Percentiles rank a stretch among this genome's conserved stretches.
phyloP scores from a whole-genome alignment of 768 basidiomycete genomes.

The Russula abietina region DNA sequence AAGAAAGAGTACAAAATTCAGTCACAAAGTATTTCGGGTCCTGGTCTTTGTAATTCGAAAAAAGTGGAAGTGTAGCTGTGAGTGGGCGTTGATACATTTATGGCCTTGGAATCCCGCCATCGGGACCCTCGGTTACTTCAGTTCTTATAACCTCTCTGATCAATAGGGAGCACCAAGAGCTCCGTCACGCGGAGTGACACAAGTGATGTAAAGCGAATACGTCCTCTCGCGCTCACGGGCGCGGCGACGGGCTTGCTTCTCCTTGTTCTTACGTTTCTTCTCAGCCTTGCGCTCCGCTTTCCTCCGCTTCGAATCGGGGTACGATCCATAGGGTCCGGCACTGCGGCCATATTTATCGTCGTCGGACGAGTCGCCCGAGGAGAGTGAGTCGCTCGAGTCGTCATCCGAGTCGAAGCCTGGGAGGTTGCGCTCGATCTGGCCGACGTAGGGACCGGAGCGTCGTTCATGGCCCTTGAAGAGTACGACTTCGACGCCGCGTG shows the following conservation, averaged over 20 bases:
- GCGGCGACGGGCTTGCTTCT: slow-evolving; percentile 56
- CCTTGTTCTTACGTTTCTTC: slow-evolving; percentile 54
- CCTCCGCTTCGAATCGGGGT: slow-evolving; percentile 47
- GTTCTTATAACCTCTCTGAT: neutral
- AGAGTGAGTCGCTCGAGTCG: slow-evolving; percentile 38
- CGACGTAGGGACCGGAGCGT: slow-evolving; percentile 58
- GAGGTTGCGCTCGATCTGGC: slow-evolving; percentile 49
- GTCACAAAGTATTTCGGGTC: neutral
- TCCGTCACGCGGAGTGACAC: slow-evolving; percentile 34
- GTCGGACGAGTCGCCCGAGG: slow-evolving; percentile 31
- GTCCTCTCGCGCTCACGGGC: slow-evolving; percentile 55
- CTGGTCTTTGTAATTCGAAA: neutral
- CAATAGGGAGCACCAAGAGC: slow-evolving; percentile 20
- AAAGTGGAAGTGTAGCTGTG: neutral
- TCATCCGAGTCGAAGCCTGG: slow-evolving; percentile 40
- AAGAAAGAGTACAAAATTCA: slow-evolving; percentile 9
- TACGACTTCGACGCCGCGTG: slow-evolving; percentile 70
- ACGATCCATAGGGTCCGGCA: slow-evolving; percentile 30
- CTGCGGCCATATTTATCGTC: slow-evolving; percentile 40
- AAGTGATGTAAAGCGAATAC: slow-evolving; percentile 60
- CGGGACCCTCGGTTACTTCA: neutral
- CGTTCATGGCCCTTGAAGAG: slow-evolving; percentile 77
- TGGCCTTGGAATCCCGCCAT: neutral
- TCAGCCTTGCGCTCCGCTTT: slow-evolving; percentile 51
- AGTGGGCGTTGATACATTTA: neutral